These are phyloP conservation scores for Inosperma sp. DNA, from an alignment of 768 basidiomycete species.

Conservation along the genomic window DNA sequence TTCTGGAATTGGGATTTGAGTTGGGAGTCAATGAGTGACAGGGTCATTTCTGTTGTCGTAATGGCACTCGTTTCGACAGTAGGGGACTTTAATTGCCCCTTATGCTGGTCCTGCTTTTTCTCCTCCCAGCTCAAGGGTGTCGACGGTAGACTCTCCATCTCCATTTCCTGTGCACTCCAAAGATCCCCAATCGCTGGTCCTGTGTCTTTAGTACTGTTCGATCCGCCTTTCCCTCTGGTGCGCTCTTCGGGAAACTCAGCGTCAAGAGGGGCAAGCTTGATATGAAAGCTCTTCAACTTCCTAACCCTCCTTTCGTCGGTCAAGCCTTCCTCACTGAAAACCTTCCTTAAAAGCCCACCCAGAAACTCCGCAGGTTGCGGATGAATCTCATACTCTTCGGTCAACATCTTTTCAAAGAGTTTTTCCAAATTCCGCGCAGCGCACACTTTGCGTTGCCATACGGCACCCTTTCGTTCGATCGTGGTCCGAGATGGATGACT, in stretches of 20 bases:
- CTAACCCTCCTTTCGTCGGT: slow-evolving; percentile 38
- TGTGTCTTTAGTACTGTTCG: no score
- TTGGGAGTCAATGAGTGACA: neutral
- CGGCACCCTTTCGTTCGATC: slow-evolving; percentile 10
- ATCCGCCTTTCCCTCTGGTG: slow-evolving; percentile 11
- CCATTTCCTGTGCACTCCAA: no score
- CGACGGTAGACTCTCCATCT: no score
- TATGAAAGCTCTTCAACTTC: slow-evolving; percentile 45
- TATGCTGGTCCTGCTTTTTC: neutral
- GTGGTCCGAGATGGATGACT: slow-evolving; percentile 8
- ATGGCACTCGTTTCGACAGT: neutral
- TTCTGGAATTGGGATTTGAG: neutral
- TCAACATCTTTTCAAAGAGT: slow-evolving; percentile 58
- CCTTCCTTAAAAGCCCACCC: slow-evolving; percentile 37
- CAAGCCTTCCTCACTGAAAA: slow-evolving; percentile 33
- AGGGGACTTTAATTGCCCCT: slow-evolving; percentile 22
- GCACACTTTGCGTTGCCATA: slow-evolving; percentile 40
- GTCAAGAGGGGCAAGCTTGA: slow-evolving; percentile 53
- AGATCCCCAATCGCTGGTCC: no score
- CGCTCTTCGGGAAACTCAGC: slow-evolving; percentile 20
- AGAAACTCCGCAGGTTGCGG: slow-evolving; percentile 50
- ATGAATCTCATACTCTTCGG: slow-evolving; percentile 45
- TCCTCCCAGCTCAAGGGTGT: no score
- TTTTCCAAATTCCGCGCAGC: slow-evolving; percentile 49
- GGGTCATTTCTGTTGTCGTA: slow-evolving; percentile 7